Evolutionary conservation across 495 filamentous ascomycete species (phyloP).

Genomic region (Pseudevernia furfuracea): DNA sequence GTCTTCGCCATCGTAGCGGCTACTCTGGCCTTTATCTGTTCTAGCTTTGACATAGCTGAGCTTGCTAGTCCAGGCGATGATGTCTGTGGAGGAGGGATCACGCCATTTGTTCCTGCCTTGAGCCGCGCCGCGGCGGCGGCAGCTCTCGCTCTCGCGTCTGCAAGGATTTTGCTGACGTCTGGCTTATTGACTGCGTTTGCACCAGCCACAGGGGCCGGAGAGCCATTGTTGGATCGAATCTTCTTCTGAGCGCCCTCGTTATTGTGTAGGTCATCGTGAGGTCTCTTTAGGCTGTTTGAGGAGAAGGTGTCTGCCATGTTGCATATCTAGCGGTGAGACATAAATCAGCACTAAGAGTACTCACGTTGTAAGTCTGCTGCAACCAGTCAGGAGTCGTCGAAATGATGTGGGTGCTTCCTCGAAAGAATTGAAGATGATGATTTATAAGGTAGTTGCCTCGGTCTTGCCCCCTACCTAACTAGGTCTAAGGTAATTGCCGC

Average conservation of each 20-base stretch:
- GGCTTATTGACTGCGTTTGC: conserved; percentile 37
- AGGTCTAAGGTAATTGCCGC: too few species aligned
- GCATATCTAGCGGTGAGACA: conserved; percentile 25
- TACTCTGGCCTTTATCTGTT: conserved; percentile 73
- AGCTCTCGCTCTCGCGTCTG: conserved; percentile 55
- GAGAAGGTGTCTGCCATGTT: conserved; percentile 46
- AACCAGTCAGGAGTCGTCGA: background rate
- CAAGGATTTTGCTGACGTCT: conserved; percentile 54
- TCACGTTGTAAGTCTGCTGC: conserved; percentile 9
- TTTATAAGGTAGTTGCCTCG: too few species aligned
- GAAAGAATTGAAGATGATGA: background rate
- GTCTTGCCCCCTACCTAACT: too few species aligned
- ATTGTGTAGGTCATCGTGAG: conserved; percentile 43
- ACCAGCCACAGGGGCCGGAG: conserved; percentile 41
- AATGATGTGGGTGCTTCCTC: background rate
- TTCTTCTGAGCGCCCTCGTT: conserved; percentile 45
- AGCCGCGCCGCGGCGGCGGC: conserved; percentile 51
- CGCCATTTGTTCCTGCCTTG: conserved; percentile 34
- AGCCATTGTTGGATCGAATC: conserved; percentile 53
- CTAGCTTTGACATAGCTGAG: conserved; percentile 42
- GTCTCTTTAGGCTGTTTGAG: conserved; percentile 49
- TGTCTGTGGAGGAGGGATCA: conserved; percentile 31
- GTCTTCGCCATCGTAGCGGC: conserved; percentile 62
- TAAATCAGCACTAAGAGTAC: conserved; percentile 2
- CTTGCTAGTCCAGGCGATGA: conserved; percentile 39